phyloP scores from a whole-genome alignment of 1,139 yeast species.

The Yamadazyma triangularis region DNA sequence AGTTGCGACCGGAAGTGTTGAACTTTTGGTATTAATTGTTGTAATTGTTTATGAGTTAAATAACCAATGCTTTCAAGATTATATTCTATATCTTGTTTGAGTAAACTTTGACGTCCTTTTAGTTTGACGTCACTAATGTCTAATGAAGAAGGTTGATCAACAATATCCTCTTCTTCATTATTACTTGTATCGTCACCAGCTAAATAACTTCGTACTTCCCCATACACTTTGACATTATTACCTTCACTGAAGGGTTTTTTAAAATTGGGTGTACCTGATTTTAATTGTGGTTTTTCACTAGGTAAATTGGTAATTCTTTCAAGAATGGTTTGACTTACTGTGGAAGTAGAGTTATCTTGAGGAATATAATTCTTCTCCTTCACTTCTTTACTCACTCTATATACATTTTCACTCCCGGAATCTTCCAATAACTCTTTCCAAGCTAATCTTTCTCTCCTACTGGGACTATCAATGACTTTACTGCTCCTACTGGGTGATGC shows the following conservation, averaged over 20 bases:
- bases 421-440: slow-evolving; percentile 19
- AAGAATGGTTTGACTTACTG: slow-evolving; percentile 1
- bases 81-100: slow-evolving; percentile 5
- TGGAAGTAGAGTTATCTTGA: slow-evolving; percentile 1
- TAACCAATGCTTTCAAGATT: not conserved
- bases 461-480: slow-evolving; percentile 2
- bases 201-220: slow-evolving; percentile 20
- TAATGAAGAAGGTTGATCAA: not conserved
- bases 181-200: slow-evolving; percentile 7
- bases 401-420: slow-evolving; percentile 1
- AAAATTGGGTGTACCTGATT: not conserved
- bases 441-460: slow-evolving; percentile 12
- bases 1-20: not conserved
- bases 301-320: slow-evolving; percentile 1
- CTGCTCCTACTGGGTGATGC: slow-evolving; percentile 5
- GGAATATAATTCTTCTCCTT: slow-evolving; percentile 2
- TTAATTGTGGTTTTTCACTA: not conserved
- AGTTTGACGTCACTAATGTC: slow-evolving; percentile 3
- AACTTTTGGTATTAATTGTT: too few species aligned
- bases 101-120: slow-evolving; percentile 3
- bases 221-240: slow-evolving; percentile 12
- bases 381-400: slow-evolving; percentile 3
- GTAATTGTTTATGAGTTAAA: not conserved
- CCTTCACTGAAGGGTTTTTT: slow-evolving; percentile 1
- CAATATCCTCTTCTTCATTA: slow-evolving; percentile 2